phyloP scores from a whole-genome alignment of 768 basidiomycete species.

The Kwoniella europaea region DNA sequence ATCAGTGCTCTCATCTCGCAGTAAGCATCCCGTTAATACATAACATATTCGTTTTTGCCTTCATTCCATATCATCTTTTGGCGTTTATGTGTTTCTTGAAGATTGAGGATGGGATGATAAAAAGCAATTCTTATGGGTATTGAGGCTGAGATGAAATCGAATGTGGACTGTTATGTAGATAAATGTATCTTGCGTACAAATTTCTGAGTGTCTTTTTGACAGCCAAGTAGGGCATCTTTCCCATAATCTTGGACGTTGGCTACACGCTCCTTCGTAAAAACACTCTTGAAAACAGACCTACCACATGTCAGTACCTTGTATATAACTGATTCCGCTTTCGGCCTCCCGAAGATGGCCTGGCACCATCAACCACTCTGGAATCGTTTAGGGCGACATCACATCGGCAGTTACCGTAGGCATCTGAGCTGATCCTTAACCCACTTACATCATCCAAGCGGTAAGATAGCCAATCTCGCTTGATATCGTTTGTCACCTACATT shows the following conservation, averaged over 20 bases:
- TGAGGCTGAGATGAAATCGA: neutral
- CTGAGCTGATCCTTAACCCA: neutral
- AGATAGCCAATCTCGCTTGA: neutral
- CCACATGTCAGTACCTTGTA: no score
- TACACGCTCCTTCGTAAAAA: no score
- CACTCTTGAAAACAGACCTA: no score
- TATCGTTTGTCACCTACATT: neutral
- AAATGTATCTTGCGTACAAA: neutral
- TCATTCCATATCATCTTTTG: neutral
- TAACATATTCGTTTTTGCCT: neutral
- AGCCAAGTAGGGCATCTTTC: neutral
- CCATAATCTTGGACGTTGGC: no score
- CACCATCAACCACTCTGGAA: neutral
- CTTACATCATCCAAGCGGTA: constrained; percentile 6
- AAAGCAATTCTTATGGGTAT: neutral
- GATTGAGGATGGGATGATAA: neutral
- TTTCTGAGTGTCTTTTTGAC: neutral
- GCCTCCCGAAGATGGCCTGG: neutral
- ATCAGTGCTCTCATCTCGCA: neutral
- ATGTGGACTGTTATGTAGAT: neutral
- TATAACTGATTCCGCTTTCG: no score
- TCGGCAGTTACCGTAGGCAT: constrained; percentile 4
- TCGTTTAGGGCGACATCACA: neutral
- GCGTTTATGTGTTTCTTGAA: neutral
- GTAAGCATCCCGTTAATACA: neutral